phyloP scores from a whole-genome alignment of 495 filamentous ascomycete genomes.

The Cenococcum geophilum region DNA sequence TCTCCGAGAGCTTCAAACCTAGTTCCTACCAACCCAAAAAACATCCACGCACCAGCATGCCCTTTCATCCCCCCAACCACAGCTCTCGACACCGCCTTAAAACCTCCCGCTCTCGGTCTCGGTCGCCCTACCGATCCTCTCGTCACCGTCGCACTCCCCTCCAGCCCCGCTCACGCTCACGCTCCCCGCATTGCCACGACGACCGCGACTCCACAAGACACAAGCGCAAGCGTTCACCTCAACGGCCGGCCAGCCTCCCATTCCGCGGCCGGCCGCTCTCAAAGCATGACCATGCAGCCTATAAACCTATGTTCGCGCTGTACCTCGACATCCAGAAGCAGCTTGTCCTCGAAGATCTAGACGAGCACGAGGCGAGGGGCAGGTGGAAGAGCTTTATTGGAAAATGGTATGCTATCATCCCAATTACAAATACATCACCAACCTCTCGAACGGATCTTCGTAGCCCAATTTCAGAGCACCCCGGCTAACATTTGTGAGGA shows the following conservation, averaged over 20 bases:
- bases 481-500: constrained; percentile 55
- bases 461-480: background rate
- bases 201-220: background rate
- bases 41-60: background rate
- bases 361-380: constrained; percentile 65
- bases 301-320: constrained; percentile 68
- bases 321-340: constrained; percentile 91
- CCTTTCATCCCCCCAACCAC: background rate
- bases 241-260: constrained; percentile 48
- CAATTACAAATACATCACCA: background rate
- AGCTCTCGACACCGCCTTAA: background rate
- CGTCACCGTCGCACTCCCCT: constrained; percentile 12
- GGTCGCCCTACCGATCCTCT: constrained; percentile 14
- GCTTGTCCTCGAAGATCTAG: constrained; percentile 55
- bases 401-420: constrained; percentile 62
- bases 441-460: background rate
- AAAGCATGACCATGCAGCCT: constrained; percentile 56
- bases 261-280: constrained; percentile 58
- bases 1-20: too few relatives aligned
- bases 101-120: constrained; percentile 5
- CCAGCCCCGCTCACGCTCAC: constrained; percentile 20
- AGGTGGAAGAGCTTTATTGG: constrained; percentile 89
- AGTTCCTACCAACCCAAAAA: background rate
- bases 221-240: constrained; percentile 17
- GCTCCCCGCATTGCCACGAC: constrained; percentile 17